Conservation (phyloP, 345 rosid genomes). For the Citrus hindsii region DNA sequence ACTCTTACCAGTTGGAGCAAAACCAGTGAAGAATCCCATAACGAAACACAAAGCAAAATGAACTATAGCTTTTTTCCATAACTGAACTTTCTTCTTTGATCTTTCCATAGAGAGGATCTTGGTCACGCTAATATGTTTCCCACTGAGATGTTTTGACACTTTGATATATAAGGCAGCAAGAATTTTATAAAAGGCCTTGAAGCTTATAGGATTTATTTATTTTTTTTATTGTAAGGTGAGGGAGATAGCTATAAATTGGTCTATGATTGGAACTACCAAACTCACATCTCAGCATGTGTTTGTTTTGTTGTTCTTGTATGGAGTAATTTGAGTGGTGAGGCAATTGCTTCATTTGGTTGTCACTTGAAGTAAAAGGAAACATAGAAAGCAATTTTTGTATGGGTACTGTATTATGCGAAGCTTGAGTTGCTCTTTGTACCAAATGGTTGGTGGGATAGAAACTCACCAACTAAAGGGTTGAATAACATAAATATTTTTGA, state of each 20-base stretch:
- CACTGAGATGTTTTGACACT: not conserved
- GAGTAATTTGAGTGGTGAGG: conserved; percentile 2
- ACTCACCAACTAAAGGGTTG: conserved; percentile 37
- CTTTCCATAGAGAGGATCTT: conserved; percentile 41
- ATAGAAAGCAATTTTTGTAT: not conserved
- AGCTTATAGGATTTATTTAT: not conserved
- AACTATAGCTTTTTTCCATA: conserved; percentile 82
- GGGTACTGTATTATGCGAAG: not conserved
- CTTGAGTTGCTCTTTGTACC: conserved; percentile 36
- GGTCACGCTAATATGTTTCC: not conserved
- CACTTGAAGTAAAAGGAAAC: conserved; percentile 40
- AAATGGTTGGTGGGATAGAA: conserved; percentile 49
- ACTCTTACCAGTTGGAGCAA: conserved; percentile 71
- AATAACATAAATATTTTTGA: not conserved
- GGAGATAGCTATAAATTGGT: not conserved
- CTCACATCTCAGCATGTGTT: conserved; percentile 17
- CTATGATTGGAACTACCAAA: conserved; percentile 28
- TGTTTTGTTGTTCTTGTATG: not conserved
- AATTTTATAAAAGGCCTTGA: not conserved
- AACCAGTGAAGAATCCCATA: conserved; percentile 86
- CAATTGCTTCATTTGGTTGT: conserved; percentile 31
- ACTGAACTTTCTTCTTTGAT: conserved; percentile 73
- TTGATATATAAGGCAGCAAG: not conserved
- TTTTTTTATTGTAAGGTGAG: conserved; percentile 3
- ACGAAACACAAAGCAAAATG: conserved; percentile 81